A percentile compares a stretch with the other conserved stretches of the same genome.
Evolutionary conservation across 192 early-diverging fungal species (phyloP).

Genomic region (Linnemannia schmuckeri): DNA sequence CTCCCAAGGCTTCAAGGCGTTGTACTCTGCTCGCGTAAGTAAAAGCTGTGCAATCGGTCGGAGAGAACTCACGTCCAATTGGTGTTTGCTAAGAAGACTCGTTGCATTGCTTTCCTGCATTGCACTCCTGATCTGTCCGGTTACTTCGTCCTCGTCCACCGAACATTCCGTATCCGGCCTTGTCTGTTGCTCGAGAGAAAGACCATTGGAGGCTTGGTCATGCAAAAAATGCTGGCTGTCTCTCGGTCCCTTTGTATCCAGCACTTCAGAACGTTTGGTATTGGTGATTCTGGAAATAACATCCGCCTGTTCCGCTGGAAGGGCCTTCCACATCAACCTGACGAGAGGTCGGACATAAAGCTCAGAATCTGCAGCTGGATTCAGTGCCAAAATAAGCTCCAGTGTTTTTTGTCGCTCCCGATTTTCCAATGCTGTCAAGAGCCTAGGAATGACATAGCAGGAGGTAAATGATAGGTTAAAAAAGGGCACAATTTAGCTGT

Average conservation of each 20-base stretch:
- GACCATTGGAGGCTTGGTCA: neutral
- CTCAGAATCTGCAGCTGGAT: constrained; percentile 44
- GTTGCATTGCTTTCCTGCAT: neutral
- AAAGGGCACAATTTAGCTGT: neutral
- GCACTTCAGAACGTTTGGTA: neutral
- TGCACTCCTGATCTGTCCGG: neutral
- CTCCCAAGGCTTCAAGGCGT: constrained; percentile 15
- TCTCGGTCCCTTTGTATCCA: neutral
- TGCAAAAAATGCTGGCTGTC: neutral
- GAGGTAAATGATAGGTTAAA: neutral
- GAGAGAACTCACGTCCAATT: constrained; percentile 14
- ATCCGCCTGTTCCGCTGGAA: neutral
- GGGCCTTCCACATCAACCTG: neutral
- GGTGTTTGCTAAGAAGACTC: neutral
- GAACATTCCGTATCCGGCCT: neutral
- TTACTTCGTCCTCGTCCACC: neutral
- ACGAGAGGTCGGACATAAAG: constrained; percentile 33
- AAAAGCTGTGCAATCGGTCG: constrained; percentile 20
- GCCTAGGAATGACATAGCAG: neutral
- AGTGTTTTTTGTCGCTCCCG: constrained; percentile 18
- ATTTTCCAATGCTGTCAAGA: constrained; percentile 34
- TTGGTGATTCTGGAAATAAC: constrained; percentile 3
- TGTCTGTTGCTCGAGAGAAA: neutral
- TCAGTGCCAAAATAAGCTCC: constrained; percentile 20
- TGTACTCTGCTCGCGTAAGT: constrained; percentile 41